Conservation (phyloP, 768 basidiomycete species). For the Psilocybe cubensis region DNA sequence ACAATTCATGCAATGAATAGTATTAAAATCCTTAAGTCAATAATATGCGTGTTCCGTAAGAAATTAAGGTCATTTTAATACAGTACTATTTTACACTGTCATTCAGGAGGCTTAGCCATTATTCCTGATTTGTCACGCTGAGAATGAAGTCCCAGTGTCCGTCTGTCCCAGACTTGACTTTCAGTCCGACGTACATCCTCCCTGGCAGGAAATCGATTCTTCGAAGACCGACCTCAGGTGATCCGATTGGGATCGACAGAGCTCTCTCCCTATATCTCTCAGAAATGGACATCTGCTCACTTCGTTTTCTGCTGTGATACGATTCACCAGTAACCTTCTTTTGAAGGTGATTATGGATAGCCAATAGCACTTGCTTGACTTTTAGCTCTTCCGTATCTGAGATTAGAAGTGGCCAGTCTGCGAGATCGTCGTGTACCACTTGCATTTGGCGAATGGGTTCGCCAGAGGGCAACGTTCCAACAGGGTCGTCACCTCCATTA, state of each 20-base stretch:
- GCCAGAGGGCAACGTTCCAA: not conserved
- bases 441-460: not conserved
- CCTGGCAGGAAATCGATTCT: slow-evolving; percentile 4
- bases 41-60: no score
- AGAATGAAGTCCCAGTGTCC: not conserved
- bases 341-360: slow-evolving; percentile 2
- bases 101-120: no score
- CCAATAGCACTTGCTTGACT: not conserved
- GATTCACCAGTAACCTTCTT: no score
- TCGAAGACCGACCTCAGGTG: not conserved
- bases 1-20: no score
- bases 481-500: not conserved
- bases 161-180: not conserved
- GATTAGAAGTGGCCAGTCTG: slow-evolving; percentile 2
- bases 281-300: no score
- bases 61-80: no score
- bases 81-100: no score
- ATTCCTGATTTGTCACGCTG: no score
- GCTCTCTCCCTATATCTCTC: no score
- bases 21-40: no score
- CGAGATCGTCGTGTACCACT: not conserved
- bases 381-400: not conserved
- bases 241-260: no score
- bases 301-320: not conserved
- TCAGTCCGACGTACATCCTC: not conserved